Conservation (phyloP, 169 alveolate species). For the Haemoproteus tartakovskyi region DNA sequence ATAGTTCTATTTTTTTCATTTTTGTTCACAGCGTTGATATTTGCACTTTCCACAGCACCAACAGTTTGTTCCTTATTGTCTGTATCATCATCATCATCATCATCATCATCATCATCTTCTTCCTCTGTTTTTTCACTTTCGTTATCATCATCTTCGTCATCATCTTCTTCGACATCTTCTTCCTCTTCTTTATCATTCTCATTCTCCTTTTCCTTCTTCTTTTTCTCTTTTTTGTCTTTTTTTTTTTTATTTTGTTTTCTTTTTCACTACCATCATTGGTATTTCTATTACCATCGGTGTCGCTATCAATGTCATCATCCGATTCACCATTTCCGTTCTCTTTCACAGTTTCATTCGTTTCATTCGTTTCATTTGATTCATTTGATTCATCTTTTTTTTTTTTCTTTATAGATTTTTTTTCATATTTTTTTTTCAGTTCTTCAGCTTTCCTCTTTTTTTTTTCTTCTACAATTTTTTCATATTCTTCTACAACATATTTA, state of each 20-base stretch:
- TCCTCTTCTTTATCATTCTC: neutral
- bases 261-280: neutral
- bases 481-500: conserved; percentile 83
- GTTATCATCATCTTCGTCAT: neutral
- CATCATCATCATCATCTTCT: conserved; percentile 2
- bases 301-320: neutral
- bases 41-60: conserved; percentile 1
- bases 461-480: conserved; percentile 87
- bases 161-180: neutral
- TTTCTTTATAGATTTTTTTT: conserved; percentile 12
- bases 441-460: conserved; percentile 80
- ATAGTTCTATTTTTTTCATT: conserved; percentile 83
- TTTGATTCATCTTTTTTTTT: neutral
- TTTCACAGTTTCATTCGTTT: neutral
- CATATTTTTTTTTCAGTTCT: conserved; percentile 66
- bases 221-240: neutral
- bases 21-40: conserved; percentile 72
- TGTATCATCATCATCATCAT: conserved; percentile 14
- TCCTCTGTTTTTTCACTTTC: conserved; percentile 1
- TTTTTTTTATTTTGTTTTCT: neutral
- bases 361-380: no score
- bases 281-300: neutral
- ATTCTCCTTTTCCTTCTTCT: neutral
- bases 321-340: neutral
- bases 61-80: neutral